Base-by-base conservation (phyloP, 2,329 filamentous ascomycete genomes). In the Ustilaginoidea virens region DNA sequence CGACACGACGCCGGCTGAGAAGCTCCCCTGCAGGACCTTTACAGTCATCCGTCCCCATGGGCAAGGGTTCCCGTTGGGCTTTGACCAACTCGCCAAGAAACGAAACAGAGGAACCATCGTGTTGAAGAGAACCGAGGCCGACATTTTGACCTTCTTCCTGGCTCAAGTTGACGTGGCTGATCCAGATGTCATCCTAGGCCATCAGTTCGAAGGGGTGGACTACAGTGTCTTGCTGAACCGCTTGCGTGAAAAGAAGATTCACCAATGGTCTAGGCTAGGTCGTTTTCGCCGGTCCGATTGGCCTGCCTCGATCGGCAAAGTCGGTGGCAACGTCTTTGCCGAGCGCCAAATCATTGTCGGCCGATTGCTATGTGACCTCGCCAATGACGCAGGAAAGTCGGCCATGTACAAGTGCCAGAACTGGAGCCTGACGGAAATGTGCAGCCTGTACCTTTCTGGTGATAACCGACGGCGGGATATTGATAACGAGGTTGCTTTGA, bases 371-470 rank as follows among this genome's bases (percentile, higher is more conserved):
- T 96, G 90, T 50, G 90, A 98, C 57, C 63, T 96, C 34, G 85
- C 79, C 33, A 98, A 98, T 49, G 90, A 98, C 42, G 81, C 92
- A 46, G 90, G 90, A 52, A 96, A 94, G 61, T 94, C 87, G 8
- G 71, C 85, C 39, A 96, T 96, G 87, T 76, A 71, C 43, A 93
- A 92, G 57, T 98, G 90, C 52, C 87, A 94, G 53, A 92, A 86
- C 3, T 98, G 90, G 90, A 93, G 80, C 51, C 64, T 98, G 52
- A 92, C 87, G 2, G 90, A 98, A 53, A 98, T 98, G 86, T 92
- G 85, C 51, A 81, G 77, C 38, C 66, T 96, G 11, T 92, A 94
- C 40, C 74, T 98, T 5, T 67, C 74, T 18, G 71, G 71, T 16
- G 71, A 72, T 32, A 77, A 77, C 46, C 63, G 63, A 23, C 78